phyloP scores from a whole-genome alignment of 176 grass and related monocot species.

The Ensete ventricosum region DNA sequence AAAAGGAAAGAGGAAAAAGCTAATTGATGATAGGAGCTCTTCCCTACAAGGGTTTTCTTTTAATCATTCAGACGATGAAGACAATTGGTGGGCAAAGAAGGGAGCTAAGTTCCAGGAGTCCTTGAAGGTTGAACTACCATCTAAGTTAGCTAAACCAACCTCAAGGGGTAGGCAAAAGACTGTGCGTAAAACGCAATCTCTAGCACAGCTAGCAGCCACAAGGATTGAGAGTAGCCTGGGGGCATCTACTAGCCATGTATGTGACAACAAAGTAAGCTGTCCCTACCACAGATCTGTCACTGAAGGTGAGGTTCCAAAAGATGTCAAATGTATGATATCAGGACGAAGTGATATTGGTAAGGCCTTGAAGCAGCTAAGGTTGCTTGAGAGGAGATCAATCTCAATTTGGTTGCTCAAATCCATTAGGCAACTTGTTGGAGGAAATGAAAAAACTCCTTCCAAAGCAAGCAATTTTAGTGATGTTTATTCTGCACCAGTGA shows the following conservation, averaged over 20 bases:
- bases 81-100: slow-evolving; percentile 94
- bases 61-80: slow-evolving; percentile 74
- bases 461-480: slow-evolving; percentile 54
- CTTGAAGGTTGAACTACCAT: slow-evolving; percentile 54
- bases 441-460: slow-evolving; percentile 49
- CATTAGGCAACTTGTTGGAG: slow-evolving; percentile 77
- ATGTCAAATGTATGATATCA: slow-evolving; percentile 38
- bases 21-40: slow-evolving; percentile 38
- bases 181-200: slow-evolving; percentile 82
- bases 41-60: slow-evolving; percentile 48
- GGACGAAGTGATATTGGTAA: slow-evolving; percentile 62
- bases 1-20: slow-evolving; percentile 58
- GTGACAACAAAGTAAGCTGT: slow-evolving; percentile 78
- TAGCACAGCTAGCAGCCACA: slow-evolving; percentile 79
- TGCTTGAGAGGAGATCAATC: slow-evolving; percentile 83
- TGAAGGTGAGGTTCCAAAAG: slow-evolving; percentile 60
- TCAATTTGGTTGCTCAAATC: slow-evolving; percentile 89
- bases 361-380: slow-evolving; percentile 65
- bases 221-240: slow-evolving; percentile 91
- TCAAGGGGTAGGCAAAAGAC: slow-evolving; percentile 77
- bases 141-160: slow-evolving; percentile 54
- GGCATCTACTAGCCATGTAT: slow-evolving; percentile 96
- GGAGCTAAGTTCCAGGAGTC: slow-evolving; percentile 67
- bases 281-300: slow-evolving; percentile 65
- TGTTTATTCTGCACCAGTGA: slow-evolving; percentile 29